Evolutionary conservation across 257 asterid genomes (phyloP), one percentile per base, ranked within the genome.

Genomic region (Jacaranda copaia): DNA sequence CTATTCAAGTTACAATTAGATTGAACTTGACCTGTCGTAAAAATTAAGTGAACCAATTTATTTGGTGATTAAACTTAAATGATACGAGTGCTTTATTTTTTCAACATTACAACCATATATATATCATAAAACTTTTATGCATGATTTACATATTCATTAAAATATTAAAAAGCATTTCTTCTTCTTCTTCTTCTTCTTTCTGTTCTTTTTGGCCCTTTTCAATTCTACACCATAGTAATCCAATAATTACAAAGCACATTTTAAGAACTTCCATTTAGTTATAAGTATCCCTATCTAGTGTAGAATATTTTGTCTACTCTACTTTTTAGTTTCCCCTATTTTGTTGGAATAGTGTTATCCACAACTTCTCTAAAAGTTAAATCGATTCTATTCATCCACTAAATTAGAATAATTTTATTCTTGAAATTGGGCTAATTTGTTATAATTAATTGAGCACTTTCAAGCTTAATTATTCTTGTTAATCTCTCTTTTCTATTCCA

Each of bases 301-400:
- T 36, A 38, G 20, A 38, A 62, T 39, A 62, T 62, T 58, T 58
- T 62, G 4, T 39, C 32, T 15, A 39, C 3, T 39, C 8, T n/a
- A 15, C 6, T 15, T 16, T 14, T 64, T 39, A 4, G 32, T 2
- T 65, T 63, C 51, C 39, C 25, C 69, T 15, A 63, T 38, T 36
- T 63, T 40, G 69, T 39, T 38, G 25, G 49, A 2, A 36, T 13
- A 39, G 12, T 36, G 51, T 38, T 15, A 38, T 20, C n/a, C 25
- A 62, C 19, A 38, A 6, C 25, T 60, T 14, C 9, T 25, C 32
- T 25, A 25, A 25, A 25, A 14, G 53, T 16, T 39, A 25, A 43
- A 40, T 16, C 16, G 25, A 20, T 25, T 48, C 51, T 46, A 11
- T 69, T 15, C 32, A 52, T 14, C 68, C 82, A 78, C 74, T 66